Evolutionary conservation across 1,284 basidiomycete genomes (phyloP).

Genomic region (Austroboletus niveus): DNA sequence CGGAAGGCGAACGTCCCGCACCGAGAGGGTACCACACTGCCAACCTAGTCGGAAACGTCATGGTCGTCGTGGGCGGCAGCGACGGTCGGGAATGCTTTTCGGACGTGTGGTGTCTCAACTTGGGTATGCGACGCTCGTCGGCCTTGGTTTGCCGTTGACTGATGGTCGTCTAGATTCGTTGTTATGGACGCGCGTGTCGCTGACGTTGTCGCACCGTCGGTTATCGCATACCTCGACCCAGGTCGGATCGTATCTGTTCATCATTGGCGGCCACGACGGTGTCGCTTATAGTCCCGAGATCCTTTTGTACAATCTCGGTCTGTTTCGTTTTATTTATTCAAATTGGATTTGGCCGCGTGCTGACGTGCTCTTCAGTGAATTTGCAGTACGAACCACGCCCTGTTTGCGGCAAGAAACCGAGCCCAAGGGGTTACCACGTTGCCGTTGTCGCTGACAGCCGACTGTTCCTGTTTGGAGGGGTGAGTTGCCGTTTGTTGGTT

Average conservation of each 20-base stretch:
- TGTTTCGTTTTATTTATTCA: slow-evolving; percentile 15
- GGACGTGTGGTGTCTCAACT: slow-evolving; percentile 84
- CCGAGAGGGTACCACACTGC: slow-evolving; percentile 90
- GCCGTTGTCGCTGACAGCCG: slow-evolving; percentile 81
- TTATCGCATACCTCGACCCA: slow-evolving; percentile 87
- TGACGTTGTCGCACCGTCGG: slow-evolving; percentile 59
- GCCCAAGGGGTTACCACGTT: slow-evolving; percentile 80
- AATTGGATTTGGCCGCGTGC: background rate
- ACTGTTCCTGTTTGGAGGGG: slow-evolving; percentile 83
- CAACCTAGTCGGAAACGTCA: slow-evolving; percentile 81
- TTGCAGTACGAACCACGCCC: slow-evolving; percentile 62
- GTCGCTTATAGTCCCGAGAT: slow-evolving; percentile 77
- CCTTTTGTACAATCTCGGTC: slow-evolving; percentile 84
- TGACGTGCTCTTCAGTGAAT: slow-evolving; percentile 45
- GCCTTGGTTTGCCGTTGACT: background rate
- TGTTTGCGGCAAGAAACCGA: slow-evolving; percentile 68
- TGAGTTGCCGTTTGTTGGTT: slow-evolving; percentile 13
- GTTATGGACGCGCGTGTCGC: slow-evolving; percentile 66
- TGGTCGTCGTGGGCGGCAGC: slow-evolving; percentile 81
- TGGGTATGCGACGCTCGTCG: slow-evolving; percentile 49
- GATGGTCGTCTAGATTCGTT: slow-evolving; percentile 52
- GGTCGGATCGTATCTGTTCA: slow-evolving; percentile 91
- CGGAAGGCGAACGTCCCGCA: slow-evolving; percentile 51
- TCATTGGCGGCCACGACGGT: slow-evolving; percentile 87
- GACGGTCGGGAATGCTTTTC: slow-evolving; percentile 80